Conservation (phyloP, 495 filamentous ascomycete genomes). For the Tuber microsphaerosporum region DNA sequence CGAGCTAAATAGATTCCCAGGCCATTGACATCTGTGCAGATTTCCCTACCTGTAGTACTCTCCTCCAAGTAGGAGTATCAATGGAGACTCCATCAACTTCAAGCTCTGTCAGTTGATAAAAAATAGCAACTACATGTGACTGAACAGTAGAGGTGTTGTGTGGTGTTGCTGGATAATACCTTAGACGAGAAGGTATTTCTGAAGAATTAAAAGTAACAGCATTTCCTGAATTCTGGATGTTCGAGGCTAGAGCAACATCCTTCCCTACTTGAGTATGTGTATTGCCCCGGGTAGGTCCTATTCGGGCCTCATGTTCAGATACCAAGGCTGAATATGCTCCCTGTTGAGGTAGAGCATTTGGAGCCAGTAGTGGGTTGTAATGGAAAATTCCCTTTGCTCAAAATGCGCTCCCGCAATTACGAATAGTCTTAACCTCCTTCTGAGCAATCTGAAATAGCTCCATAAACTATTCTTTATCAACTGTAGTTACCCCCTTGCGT, state of each 20-base stretch:
- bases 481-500: not conserved
- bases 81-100: not conserved
- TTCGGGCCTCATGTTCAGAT: not conserved
- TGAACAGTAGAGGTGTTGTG: not conserved
- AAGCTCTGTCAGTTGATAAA: not conserved
- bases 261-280: not conserved
- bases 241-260: not conserved
- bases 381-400: not conserved
- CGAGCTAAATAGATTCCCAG: not conserved
- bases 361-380: not conserved
- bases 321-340: not conserved
- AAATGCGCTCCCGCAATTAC: not conserved
- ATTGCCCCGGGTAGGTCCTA: not conserved
- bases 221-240: not conserved
- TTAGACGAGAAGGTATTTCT: not conserved
- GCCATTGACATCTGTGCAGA: not conserved
- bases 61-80: not conserved
- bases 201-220: not conserved
- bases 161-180: not conserved
- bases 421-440: not conserved
- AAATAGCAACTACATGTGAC: not conserved
- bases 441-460: not conserved
- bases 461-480: not conserved
- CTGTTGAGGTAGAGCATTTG: not conserved
- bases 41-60: not conserved